Percentiles rank a stretch among this genome's conserved stretches.
Evolutionary conservation across 164 flowering plant genomes (phyloP).

Genomic region (Chimonanthus salicifolius): DNA sequence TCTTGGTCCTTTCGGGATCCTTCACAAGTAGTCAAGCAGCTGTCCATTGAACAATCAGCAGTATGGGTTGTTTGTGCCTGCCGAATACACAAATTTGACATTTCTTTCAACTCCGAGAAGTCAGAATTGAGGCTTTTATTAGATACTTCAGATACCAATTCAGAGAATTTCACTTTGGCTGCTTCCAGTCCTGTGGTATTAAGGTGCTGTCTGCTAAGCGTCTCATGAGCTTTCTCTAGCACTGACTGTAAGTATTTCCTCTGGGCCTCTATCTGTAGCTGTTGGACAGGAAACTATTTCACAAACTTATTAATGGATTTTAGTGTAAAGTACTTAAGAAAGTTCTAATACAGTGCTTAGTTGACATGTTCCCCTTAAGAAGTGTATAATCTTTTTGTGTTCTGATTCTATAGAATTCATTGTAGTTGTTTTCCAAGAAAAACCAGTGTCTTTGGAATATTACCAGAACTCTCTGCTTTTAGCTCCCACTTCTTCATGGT

Average conservation of each 20-base stretch:
- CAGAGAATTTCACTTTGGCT: conserved; percentile 73
- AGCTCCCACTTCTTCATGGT: too few relatives aligned
- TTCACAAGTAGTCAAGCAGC: conserved; percentile 74
- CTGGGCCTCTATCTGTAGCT: conserved; percentile 86
- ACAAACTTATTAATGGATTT: background rate
- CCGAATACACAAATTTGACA: conserved; percentile 37
- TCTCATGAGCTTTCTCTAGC: conserved; percentile 87
- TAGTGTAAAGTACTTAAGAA: too few relatives aligned
- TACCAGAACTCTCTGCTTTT: too few relatives aligned
- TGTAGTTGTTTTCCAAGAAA: background rate
- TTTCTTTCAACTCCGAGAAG: conserved; percentile 45
- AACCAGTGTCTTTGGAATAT: background rate
- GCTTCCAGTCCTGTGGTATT: conserved; percentile 66
- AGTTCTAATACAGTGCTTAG: too few relatives aligned
- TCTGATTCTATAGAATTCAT: too few relatives aligned
- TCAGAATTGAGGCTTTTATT: conserved; percentile 57
- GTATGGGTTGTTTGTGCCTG: conserved; percentile 46
- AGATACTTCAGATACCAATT: conserved; percentile 70
- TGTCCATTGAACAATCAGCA: conserved; percentile 63
- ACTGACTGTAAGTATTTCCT: conserved; percentile 85
- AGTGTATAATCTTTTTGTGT: too few relatives aligned
- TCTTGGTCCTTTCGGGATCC: conserved; percentile 57
- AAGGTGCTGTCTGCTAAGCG: conserved; percentile 68
- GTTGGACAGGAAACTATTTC: conserved; percentile 9
- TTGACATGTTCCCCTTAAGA: too few relatives aligned